Conservation (phyloP, 2,329 filamentous ascomycete genomes). For the Davidsoniella virescens region DNA sequence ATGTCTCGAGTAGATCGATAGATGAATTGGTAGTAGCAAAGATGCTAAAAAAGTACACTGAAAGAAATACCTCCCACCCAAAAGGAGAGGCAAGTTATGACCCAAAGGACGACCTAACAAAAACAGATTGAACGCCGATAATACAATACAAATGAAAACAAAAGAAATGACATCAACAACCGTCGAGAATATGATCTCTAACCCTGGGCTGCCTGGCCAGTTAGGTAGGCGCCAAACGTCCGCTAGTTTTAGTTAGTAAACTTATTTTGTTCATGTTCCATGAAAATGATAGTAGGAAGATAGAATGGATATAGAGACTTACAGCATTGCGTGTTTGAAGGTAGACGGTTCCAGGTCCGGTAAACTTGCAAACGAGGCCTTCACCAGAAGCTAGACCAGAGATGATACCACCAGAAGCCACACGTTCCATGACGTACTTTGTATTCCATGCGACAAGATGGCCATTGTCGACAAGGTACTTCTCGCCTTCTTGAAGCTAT, state of each 20-base stretch:
- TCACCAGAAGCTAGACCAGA: constrained; percentile 69
- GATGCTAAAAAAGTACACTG: too few species aligned
- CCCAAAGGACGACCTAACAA: too few species aligned
- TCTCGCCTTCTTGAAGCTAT: constrained; percentile 51
- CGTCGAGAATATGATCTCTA: background rate
- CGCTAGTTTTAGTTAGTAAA: constrained; percentile 21
- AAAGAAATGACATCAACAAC: too few species aligned
- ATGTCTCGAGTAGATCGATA: too few species aligned
- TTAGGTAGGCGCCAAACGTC: constrained; percentile 36
- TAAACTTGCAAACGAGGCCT: constrained; percentile 88
- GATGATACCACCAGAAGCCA: constrained; percentile 83
- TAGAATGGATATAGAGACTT: constrained; percentile 19
- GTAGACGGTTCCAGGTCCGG: constrained; percentile 77
- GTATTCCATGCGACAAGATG: constrained; percentile 95
- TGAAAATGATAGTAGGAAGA: background rate
- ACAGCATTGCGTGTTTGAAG: constrained; percentile 81
- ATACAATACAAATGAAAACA: too few species aligned
- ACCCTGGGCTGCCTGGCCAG: constrained; percentile 26
- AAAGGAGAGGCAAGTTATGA: too few species aligned
- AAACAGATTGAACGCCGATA: too few species aligned
- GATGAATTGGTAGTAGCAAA: too few species aligned
- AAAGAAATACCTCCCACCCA: too few species aligned
- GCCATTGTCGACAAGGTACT: constrained; percentile 84
- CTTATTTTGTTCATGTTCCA: background rate
- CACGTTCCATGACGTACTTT: constrained; percentile 79